A percentile compares a stretch with the other conserved stretches of the same genome.
Evolutionary conservation across 305 asterid genomes (phyloP).

Genomic region (Fraxinus ornus): DNA sequence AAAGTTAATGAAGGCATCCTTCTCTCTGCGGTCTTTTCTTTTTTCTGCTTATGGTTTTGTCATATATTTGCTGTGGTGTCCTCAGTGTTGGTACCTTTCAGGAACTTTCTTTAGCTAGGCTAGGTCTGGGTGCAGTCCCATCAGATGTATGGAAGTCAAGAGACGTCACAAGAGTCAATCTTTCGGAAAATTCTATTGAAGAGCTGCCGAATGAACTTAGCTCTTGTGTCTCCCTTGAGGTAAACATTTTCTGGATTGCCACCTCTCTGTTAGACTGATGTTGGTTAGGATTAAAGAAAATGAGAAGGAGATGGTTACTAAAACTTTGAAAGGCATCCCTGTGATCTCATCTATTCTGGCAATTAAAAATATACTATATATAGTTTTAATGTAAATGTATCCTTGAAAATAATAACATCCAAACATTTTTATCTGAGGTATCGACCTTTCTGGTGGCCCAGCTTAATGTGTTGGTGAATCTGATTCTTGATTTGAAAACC

Average conservation of each 20-base stretch:
- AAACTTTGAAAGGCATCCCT: conserved; percentile 16
- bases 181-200: conserved; percentile 73
- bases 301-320: conserved; percentile 7
- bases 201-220: conserved; percentile 76
- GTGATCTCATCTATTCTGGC: conserved; percentile 8
- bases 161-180: conserved; percentile 71
- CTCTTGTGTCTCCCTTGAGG: conserved; percentile 80
- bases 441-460: conserved; percentile 6
- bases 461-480: conserved; percentile 13
- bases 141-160: conserved; percentile 72
- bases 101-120: conserved; percentile 79
- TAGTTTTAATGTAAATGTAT: neutral
- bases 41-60: conserved; percentile 15
- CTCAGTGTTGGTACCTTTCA: conserved; percentile 38
- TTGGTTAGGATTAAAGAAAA: conserved; percentile 13
- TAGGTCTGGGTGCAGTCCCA: conserved; percentile 66
- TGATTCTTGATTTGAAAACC: neutral
- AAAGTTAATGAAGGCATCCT: conserved; percentile 11
- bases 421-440: neutral
- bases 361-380: neutral
- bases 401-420: conserved; percentile 9
- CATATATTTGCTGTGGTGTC: neutral
- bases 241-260: conserved; percentile 35
- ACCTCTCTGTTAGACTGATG: conserved; percentile 16
- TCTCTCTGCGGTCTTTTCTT: neutral